Evolutionary conservation across 2,329 filamentous ascomycete genomes (phyloP).

Genomic region (Parafenestella ontariensis): DNA sequence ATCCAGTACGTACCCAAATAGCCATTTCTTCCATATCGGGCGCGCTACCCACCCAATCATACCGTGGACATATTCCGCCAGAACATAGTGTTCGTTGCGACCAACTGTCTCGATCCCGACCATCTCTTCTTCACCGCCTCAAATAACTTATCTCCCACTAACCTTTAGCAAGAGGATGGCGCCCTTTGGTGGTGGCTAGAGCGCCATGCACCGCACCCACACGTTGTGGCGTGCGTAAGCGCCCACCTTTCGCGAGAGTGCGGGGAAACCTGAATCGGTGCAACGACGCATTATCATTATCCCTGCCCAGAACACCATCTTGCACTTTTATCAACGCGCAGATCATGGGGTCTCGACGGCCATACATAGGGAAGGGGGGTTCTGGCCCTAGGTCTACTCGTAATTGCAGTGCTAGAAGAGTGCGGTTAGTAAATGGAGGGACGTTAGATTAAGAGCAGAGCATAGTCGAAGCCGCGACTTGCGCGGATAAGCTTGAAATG

Average conservation of each 20-base stretch:
- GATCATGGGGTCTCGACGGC: neutral
- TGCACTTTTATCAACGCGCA: neutral
- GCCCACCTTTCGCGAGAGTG: constrained; percentile 10
- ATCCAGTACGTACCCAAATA: neutral
- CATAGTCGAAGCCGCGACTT: neutral
- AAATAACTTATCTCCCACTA: neutral
- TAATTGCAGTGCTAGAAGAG: neutral
- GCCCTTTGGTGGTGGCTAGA: neutral
- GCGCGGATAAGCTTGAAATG: neutral
- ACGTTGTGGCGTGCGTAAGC: constrained; percentile 19
- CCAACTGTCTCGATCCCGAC: neutral
- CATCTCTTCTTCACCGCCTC: constrained; percentile 6
- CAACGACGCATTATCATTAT: constrained; percentile 2
- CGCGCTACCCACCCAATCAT: constrained; percentile 3
- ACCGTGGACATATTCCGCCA: neutral
- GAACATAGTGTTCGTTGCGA: neutral
- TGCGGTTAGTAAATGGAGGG: neutral
- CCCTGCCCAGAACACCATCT: constrained; percentile 4
- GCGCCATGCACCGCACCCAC: constrained; percentile 4
- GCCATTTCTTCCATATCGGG: neutral
- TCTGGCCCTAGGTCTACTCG: neutral
- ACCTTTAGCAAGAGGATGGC: neutral
- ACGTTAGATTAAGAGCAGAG: neutral
- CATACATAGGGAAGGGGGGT: neutral
- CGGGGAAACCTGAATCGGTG: constrained; percentile 2